Base-by-base conservation (phyloP, 2,329 filamentous ascomycete genomes). In the Penicillium sp. region DNA sequence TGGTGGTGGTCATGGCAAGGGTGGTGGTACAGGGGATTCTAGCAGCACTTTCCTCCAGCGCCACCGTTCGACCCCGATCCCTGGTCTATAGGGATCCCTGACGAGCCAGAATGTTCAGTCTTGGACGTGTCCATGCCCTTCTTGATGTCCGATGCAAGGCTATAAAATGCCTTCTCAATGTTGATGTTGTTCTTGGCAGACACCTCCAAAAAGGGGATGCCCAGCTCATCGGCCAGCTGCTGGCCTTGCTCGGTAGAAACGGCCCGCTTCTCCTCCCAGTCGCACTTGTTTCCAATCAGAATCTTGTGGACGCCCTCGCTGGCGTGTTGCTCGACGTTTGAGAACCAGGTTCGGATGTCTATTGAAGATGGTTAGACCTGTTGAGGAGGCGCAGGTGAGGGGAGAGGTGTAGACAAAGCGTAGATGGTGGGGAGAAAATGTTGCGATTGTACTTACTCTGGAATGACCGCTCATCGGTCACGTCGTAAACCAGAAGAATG, bases 281-380 rank as follows among this genome's bases (percentile, higher is more conserved):
- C 95, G 81, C 95, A 99, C 82, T 99, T 99, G 86, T 99, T 99
- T 76, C 95, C 95, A 69, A 99, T 97, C 67, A 99, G 86, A 75
- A 99, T 98, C 85, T 98, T 99, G 87, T 98, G 97, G 75, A 99
- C 95, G 72, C 95, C 95, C 81, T 98, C 95, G 71, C 92, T 96
- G 59, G 95, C 95, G 81, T 99, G 93, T 79, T 96, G 93, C 78
- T 97, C 93, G 69, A 97, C 93, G 80, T 99, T 98, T 75, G 93
- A 93, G 82, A 99, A 99, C 95, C 95, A 99, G 67, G 95, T 98
- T 73, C 93, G 90, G 78, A 99, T 99, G 81, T 99, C 95, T 98
- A 31, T 33, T 19, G 2, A 18, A 19, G 5, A 35, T 22, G 36
- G 44, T 50, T n/a, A 55, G 44, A 47, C 14, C 18, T 6, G 31